Base-by-base conservation (phyloP, 2,329 filamentous ascomycete species). In the Alternaria metachromatica region DNA sequence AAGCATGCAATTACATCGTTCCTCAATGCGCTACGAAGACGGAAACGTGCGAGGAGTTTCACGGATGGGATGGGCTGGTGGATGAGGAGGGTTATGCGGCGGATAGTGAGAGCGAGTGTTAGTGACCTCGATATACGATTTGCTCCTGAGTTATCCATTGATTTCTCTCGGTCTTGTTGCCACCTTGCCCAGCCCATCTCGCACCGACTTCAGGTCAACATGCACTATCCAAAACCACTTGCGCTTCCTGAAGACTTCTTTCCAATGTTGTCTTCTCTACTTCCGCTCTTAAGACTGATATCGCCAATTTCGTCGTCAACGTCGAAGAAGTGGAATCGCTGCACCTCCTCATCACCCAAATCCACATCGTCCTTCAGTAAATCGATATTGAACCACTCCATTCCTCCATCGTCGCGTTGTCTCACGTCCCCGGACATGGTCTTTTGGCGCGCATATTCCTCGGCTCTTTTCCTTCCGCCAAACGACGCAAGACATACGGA, bases 311-410 rank as follows among this genome's bases (percentile, higher is more conserved):
- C 33, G 10, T 41, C 4, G 15, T 41, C 33, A 41, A 18, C 2
- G 33, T 10, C 15, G 33, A 41, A 18, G 8, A 41, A 41, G 8
- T 41, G 33, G 4, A 18, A 18, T 2, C 15, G 15, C 33, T 41
- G n/a, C 15, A 0, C 33, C 0, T n/a, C 33, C 7, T 41, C 13
- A 1, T n/a, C 13, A 18, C 1, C 33, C 15, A 10, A 0, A 1
- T 41, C 13, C 2, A 3, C 0, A 18, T 41, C 37, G 3, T 41
- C 9, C 37, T 41, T 41, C n/a, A 41, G 37, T 18, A 41, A 2
- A 41, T 41, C 5, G 37, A 41, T 3, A 41, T 41, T n/a, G 37
- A 41, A 6, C n/a, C 37, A 41, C 18, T 18, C 3, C 8, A 18
- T 18, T 10, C 0, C 9, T 6, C n/a, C 9, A 0, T 41, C 1